Evolutionary conservation across 352 stramenopile genomes (phyloP).

Genomic region (Phytophthora pinifolia): DNA sequence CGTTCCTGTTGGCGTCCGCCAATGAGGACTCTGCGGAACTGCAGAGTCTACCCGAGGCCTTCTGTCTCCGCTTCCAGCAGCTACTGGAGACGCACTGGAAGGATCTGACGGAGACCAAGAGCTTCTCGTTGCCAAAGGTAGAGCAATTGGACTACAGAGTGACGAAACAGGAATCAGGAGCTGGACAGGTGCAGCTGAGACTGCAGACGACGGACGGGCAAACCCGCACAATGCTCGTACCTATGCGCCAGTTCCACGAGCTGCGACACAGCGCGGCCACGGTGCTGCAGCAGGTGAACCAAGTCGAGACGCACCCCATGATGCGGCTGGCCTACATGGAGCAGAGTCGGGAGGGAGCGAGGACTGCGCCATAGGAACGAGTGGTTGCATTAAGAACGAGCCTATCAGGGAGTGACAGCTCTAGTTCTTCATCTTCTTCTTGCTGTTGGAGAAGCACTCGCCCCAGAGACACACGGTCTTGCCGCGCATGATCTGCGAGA

Average conservation of each 20-base stretch:
- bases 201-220: slow-evolving; percentile 51
- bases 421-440: slow-evolving; percentile 87
- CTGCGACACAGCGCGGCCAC: slow-evolving; percentile 75
- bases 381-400: not conserved
- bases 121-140: slow-evolving; percentile 40
- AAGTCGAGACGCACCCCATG: slow-evolving; percentile 73
- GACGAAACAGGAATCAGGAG: slow-evolving; percentile 6
- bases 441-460: slow-evolving; percentile 81
- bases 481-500: slow-evolving; percentile 74
- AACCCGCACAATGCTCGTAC: slow-evolving; percentile 47
- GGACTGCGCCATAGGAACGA: slow-evolving; percentile 10
- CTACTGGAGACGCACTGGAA: slow-evolving; percentile 41
- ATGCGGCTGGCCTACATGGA: slow-evolving; percentile 66
- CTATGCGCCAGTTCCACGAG: slow-evolving; percentile 69
- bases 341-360: slow-evolving; percentile 11
- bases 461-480: slow-evolving; percentile 85
- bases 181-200: slow-evolving; percentile 29
- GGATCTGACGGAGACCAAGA: slow-evolving; percentile 13
- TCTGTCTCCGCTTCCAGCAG: slow-evolving; percentile 42
- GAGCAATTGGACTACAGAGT: slow-evolving; percentile 41
- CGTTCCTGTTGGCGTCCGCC: slow-evolving; percentile 38
- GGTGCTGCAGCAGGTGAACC: slow-evolving; percentile 76
- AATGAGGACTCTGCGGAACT: slow-evolving; percentile 20
- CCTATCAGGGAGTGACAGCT: not conserved
- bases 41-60: slow-evolving; percentile 43